Evolutionary conservation across 441 rosid species (phyloP).

Genomic region (Euphorbia celastroides): DNA sequence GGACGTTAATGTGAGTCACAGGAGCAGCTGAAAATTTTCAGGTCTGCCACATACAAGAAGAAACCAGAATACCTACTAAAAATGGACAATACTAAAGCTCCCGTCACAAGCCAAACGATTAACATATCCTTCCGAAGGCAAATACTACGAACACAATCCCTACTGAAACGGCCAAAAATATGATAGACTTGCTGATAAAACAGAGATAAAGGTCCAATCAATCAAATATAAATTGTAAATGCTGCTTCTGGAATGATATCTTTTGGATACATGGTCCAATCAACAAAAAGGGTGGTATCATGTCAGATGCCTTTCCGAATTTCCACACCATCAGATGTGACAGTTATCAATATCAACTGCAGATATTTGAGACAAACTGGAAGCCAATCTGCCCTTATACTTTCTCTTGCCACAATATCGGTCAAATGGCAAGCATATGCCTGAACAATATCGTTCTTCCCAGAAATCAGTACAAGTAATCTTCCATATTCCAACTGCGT

Average conservation of each 20-base stretch:
- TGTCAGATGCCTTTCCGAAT: neutral
- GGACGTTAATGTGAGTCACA: neutral
- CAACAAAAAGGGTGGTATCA: neutral
- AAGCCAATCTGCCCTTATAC: neutral
- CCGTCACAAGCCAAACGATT: neutral
- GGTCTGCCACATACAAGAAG: neutral
- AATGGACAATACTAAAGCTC: neutral
- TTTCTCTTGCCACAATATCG: neutral
- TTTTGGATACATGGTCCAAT: neutral
- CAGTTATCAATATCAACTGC: neutral
- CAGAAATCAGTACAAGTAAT: neutral
- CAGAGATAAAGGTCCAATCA: neutral
- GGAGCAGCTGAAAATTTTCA: too few species aligned
- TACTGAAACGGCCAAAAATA: neutral
- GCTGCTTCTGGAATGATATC: neutral
- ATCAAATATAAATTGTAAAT: neutral
- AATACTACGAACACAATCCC: neutral
- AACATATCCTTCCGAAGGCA: neutral
- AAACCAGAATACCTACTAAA: neutral
- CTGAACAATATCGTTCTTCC: neutral
- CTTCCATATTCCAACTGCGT: neutral
- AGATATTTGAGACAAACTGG: neutral
- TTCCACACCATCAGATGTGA: neutral
- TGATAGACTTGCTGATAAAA: neutral
- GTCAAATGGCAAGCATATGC: neutral